phyloP scores from a whole-genome alignment of 2,329 filamentous ascomycete genomes.

The Alternaria novae-zelandiae region DNA sequence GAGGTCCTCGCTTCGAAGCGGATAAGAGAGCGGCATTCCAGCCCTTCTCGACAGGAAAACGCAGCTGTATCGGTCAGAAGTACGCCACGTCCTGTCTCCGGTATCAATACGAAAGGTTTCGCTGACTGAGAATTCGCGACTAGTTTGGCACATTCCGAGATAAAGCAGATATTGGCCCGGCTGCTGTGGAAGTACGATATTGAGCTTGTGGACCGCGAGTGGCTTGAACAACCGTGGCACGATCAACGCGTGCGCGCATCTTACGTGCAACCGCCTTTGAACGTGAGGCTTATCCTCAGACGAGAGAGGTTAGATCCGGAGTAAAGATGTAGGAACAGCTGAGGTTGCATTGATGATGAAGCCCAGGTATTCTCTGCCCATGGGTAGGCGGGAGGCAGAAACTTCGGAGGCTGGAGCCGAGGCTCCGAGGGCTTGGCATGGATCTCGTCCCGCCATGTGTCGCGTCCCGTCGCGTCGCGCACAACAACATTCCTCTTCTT shows the following conservation, averaged over 20 bases:
- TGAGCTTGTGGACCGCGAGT: conserved; percentile 2
- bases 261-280: conserved; percentile 4
- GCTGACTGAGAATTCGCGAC: background rate
- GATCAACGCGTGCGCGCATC: conserved; percentile 4
- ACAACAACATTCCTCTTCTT: background rate
- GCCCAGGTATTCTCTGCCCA: background rate
- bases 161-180: conserved; percentile 4
- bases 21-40: background rate
- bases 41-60: conserved; percentile 3
- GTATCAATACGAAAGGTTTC: background rate
- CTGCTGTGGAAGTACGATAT: background rate
- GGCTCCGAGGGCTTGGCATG: background rate
- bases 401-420: background rate
- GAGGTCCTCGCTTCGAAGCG: background rate
- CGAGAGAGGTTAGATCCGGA: background rate
- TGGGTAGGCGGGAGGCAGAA: background rate
- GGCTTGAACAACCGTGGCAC: background rate
- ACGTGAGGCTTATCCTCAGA: background rate
- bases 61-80: background rate
- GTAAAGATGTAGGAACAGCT: background rate
- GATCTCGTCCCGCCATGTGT: background rate
- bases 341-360: background rate
- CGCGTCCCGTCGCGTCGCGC: background rate
- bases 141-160: conserved; percentile 1
- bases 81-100: background rate